Base-by-base conservation (phyloP, 306 rosid genomes). In the Clitoria ternatea region DNA sequence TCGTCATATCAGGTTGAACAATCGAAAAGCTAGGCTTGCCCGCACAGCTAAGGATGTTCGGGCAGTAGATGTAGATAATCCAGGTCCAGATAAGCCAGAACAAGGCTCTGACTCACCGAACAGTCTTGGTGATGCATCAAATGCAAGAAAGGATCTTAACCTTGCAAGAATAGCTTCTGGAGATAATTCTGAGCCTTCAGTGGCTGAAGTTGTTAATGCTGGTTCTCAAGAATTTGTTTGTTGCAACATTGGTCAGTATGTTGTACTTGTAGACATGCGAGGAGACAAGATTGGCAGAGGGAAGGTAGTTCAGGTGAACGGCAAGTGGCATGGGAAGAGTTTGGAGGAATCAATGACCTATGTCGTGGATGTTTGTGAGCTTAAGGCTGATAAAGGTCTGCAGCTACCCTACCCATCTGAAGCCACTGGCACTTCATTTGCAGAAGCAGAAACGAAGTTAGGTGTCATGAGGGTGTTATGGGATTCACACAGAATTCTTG, bases 11-110 rank as follows among this genome's bases (percentile, higher is more conserved):
- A 94, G 97, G 99, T 81, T 94, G 86, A 94, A 94, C 75, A 94
- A 94, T 66, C 87, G 97, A 75, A 89, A 94, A 73, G 99, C 97
- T 19, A 91, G 89, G 88, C 85, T 94, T 33, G 99, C 97, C 42
- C 92, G 95, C 15, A 80, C 95, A 0, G 96, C 89, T 47, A 88
- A 69, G 70, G 96, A 90, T 72, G 83, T 81, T 64, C 93, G 81
- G 53, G 67, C 79, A 39, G 79, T 61, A 6, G 93, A 84, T 69
- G 81, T 36, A 9, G 98, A 84, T 18, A 47, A 44, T 74, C 69
- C 84, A 12, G 68, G 73, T 53, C 73, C 77, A 27, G 96, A 88
- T 69, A 88, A 78, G 79, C 93, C 62, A 79, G 80, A 73, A 47
- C n/a, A n/a, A n/a, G n/a, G n/a, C n/a, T n/a, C n/a, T n/a, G n/a